Base-by-base conservation (phyloP, 768 basidiomycete genomes). In the Peribolospora kevripleyi region DNA sequence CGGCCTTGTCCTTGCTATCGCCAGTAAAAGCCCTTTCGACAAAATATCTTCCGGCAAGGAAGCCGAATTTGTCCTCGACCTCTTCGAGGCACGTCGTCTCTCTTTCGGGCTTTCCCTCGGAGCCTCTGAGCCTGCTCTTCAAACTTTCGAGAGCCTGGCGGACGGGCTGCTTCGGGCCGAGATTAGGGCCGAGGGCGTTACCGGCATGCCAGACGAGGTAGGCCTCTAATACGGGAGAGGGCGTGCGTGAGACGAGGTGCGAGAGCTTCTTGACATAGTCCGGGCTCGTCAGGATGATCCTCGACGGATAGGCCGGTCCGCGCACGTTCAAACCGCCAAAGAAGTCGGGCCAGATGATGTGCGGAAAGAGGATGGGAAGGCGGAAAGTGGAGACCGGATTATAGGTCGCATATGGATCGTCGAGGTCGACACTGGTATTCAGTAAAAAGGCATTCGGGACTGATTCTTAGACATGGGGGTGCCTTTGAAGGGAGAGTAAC, bases 331-430 rank as follows among this genome's bases (percentile, higher is more conserved):
- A 90, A 0, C 83, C 71, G 0, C 91, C 75, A 56, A 95, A 79
- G 67, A 93, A 98, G n/a, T 77, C 73, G 1, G 76, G 71, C 67
- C 91, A 85, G 59, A 98, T 75, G 65, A 86, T 76, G 1, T 81
- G 75, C 4, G 69, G 1, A 75, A 69, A 13, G 72, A 70, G 39
- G 78, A 78, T 1, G 36, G 56, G 46, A 55, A 97, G 74, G 45
- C 81, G 79, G 11, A 74, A 71, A 54, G 87, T 70, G 3, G 75
- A 70, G 46, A 75, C 72, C 5, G 86, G 87, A 65, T 97, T 97
- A 68, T 98, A 95, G 0, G 85, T 82, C 48, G 73, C 79, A 49
- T 84, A 71, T 2, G 90, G 90, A 65, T 95, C 81, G 66, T 80
- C 65, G 38, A 70, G 78, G 57, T 75, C 73, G 48, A 82, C 69